A percentile compares a stretch with the other conserved stretches of the same genome.
Evolutionary conservation across 78 protist species (phyloP).

Genomic region (Chrysochromulina tobinii): DNA sequence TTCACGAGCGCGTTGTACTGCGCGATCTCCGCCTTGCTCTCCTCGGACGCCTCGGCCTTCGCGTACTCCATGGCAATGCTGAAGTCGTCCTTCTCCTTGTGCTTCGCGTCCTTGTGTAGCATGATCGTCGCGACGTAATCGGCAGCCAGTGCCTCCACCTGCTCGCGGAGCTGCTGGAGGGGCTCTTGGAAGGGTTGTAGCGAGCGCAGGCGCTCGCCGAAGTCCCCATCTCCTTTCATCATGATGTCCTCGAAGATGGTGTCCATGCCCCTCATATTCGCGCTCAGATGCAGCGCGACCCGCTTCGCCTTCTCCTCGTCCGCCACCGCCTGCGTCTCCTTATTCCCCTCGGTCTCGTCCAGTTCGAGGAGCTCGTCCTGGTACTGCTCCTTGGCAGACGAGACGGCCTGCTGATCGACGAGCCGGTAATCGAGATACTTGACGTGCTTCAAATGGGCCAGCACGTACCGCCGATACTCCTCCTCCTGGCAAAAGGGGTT

Average conservation of each 20-base stretch:
- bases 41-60: background rate
- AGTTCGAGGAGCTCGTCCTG: slow-evolving; percentile 33
- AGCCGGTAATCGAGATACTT: slow-evolving; percentile 33
- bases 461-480: slow-evolving; percentile 14
- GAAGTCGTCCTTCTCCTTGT: background rate
- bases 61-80: background rate
- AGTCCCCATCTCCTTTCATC: background rate
- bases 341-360: background rate
- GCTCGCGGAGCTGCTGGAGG: too few relatives aligned
- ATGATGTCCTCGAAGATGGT: background rate
- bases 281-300: too few relatives aligned
- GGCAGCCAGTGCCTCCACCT: background rate
- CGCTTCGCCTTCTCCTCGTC: background rate
- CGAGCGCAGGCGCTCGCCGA: background rate
- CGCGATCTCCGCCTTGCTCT: background rate
- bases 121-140: background rate
- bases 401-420: background rate
- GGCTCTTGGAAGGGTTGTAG: background rate
- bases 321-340: background rate
- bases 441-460: slow-evolving; percentile 13
- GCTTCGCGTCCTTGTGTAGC: background rate
- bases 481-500: slow-evolving; percentile 13
- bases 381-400: slow-evolving; percentile 25
- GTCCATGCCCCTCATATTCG: background rate
- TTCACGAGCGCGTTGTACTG: background rate